Conservation (phyloP, 495 filamentous ascomycete species). For the Podospora pseudopauciseta region DNA sequence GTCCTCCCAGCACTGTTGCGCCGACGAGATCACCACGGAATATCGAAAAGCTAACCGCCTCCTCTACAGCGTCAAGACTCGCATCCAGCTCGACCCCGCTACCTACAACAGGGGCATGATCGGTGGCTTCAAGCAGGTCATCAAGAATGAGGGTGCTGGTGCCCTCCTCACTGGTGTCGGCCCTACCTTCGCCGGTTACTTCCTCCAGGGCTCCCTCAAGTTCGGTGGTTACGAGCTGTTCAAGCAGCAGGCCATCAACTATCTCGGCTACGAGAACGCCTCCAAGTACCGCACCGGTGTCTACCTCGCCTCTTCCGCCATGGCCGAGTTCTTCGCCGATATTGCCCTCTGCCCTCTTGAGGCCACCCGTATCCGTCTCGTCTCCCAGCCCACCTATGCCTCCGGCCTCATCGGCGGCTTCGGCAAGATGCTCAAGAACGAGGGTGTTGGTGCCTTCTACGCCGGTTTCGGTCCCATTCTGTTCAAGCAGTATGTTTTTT, state of each 20-base stretch:
- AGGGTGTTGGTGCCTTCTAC: constrained; percentile 89
- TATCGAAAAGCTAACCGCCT: constrained; percentile 18
- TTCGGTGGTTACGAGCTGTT: constrained; percentile 95
- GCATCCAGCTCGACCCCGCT: constrained; percentile 86
- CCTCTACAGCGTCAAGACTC: constrained; percentile 76
- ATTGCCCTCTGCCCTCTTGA: constrained; percentile 92
- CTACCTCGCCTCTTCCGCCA: constrained; percentile 80
- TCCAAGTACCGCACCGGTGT: constrained; percentile 82
- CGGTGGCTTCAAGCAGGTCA: constrained; percentile 80
- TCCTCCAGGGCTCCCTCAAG: constrained; percentile 93
- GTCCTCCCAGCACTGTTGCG: constrained; percentile 33
- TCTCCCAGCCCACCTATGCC: constrained; percentile 84
- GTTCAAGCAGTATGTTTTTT: constrained; percentile 75
- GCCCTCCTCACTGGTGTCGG: constrained; percentile 85
- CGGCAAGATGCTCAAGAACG: constrained; percentile 76
- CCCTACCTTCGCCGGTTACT: constrained; percentile 86
- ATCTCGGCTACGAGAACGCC: constrained; percentile 73
- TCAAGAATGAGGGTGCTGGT: constrained; percentile 79
- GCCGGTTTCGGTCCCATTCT: constrained; percentile 90
- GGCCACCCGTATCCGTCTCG: constrained; percentile 92
- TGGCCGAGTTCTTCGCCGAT: constrained; percentile 90
- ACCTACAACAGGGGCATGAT: constrained; percentile 90
- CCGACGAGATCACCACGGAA: background rate
- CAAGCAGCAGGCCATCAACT: constrained; percentile 88
- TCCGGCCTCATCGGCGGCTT: constrained; percentile 77